Evolutionary conservation across 2,329 filamentous ascomycete species (phyloP).

Genomic region (Juglanconis oblonga): DNA sequence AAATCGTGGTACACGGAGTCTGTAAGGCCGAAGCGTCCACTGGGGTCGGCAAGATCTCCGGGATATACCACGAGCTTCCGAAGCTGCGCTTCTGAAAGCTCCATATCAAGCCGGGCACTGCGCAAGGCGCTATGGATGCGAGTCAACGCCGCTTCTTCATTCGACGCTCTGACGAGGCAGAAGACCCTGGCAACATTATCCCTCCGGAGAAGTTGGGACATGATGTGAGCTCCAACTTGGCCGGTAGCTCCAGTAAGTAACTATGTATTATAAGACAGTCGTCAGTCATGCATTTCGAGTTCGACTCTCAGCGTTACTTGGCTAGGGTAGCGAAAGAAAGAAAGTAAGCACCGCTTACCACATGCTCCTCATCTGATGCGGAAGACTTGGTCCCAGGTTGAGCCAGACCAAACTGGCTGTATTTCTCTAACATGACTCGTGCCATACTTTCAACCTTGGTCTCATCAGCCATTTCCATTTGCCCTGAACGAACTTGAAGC

Average conservation of each 20-base stretch:
- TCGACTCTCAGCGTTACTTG: too few species aligned
- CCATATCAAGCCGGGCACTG: not conserved
- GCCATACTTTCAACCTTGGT: not conserved
- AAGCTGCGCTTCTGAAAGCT: not conserved
- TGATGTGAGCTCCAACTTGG: conserved; percentile 1
- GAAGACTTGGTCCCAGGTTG: not conserved
- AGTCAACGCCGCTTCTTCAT: not conserved
- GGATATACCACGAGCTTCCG: not conserved
- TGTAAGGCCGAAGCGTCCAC: not conserved
- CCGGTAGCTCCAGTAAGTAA: conserved; percentile 6
- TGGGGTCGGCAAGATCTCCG: not conserved
- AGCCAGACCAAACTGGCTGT: not conserved
- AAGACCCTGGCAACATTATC: not conserved
- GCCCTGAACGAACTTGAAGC: not conserved
- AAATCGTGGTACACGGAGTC: not conserved
- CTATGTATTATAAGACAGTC: not conserved
- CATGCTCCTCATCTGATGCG: not conserved
- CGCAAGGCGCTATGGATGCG: not conserved
- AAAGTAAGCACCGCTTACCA: not conserved
- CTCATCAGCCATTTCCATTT: not conserved
- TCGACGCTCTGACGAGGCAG: not conserved
- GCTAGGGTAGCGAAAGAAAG: too few species aligned
- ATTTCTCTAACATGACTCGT: not conserved
- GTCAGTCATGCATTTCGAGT: too few species aligned
- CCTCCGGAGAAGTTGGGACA: not conserved